Conservation (phyloP, 1,284 basidiomycete species). For the Ganoderma multipileum region DNA sequence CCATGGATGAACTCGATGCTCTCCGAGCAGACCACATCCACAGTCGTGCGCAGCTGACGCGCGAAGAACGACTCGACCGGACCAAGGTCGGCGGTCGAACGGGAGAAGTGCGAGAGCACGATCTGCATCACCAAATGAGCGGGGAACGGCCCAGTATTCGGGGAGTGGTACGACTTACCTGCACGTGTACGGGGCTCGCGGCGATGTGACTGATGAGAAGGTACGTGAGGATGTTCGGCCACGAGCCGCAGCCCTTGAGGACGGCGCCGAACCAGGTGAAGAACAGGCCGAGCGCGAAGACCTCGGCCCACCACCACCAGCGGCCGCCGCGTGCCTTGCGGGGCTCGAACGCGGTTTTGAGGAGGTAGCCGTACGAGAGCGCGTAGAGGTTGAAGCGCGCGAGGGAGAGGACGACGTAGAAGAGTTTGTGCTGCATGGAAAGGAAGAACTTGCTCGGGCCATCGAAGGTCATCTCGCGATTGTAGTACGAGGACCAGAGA, state of each 20-base stretch:
- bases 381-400: conserved; percentile 97
- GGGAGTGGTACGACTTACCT: conserved; percentile 51
- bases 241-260: conserved; percentile 70
- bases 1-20: conserved; percentile 92
- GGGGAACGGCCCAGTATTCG: not conserved
- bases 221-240: conserved; percentile 71
- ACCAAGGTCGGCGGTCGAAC: conserved; percentile 93
- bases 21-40: conserved; percentile 90
- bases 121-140: conserved; percentile 65
- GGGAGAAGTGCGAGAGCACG: conserved; percentile 96
- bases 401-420: conserved; percentile 91
- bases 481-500: conserved; percentile 96
- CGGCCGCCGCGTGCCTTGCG: conserved; percentile 64
- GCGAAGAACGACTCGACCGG: conserved; percentile 91
- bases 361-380: conserved; percentile 84
- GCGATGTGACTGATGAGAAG: conserved; percentile 81
- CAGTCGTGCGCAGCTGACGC: conserved; percentile 94
- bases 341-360: conserved; percentile 66
- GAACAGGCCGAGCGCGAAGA: conserved; percentile 74
- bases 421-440: conserved; percentile 88
- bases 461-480: conserved; percentile 87
- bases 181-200: conserved; percentile 87
- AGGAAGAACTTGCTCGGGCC: conserved; percentile 72
- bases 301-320: conserved; percentile 79
- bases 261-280: conserved; percentile 83